These are phyloP conservation scores for Seiridium unicorne DNA, from an alignment of 2,329 filamentous ascomycete genomes.

Conservation along the genomic window DNA sequence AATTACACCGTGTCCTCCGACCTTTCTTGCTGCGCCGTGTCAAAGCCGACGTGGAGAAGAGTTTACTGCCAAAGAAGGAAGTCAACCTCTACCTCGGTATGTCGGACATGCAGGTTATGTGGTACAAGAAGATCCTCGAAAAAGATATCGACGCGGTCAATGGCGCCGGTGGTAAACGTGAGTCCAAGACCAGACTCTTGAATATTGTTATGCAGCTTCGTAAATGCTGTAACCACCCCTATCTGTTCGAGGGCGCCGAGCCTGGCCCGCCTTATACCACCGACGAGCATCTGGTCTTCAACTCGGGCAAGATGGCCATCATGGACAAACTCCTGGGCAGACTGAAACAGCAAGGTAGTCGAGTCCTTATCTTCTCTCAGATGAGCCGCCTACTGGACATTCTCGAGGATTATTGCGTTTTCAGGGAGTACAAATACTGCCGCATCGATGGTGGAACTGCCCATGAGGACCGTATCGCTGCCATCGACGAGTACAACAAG, in stretches of 20 bases:
- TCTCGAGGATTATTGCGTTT: slow-evolving; percentile 96
- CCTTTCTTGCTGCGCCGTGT: slow-evolving; percentile 95
- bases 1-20: slow-evolving; percentile 87
- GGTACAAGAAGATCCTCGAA: slow-evolving; percentile 98
- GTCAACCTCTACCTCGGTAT: slow-evolving; percentile 96
- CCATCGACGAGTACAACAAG: slow-evolving; percentile 98
- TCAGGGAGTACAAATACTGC: slow-evolving; percentile 92
- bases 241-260: slow-evolving; percentile 95
- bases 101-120: slow-evolving; percentile 98
- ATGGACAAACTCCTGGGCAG: slow-evolving; percentile 86
- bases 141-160: slow-evolving; percentile 99
- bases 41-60: slow-evolving; percentile 98
- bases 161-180: slow-evolving; percentile 90
- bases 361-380: slow-evolving; percentile 98
- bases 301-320: slow-evolving; percentile 96
- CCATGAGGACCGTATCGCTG: slow-evolving; percentile 94
- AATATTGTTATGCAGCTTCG: slow-evolving; percentile 99
- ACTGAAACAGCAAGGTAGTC: slow-evolving; percentile 81
- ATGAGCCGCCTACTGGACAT: slow-evolving; percentile 98
- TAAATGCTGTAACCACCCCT: slow-evolving; percentile 98
- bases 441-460: slow-evolving; percentile 96
- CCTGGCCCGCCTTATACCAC: slow-evolving; percentile 97
- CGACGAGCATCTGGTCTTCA: slow-evolving; percentile 91
- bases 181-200: slow-evolving; percentile 93
- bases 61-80: slow-evolving; percentile 94